phyloP scores from a whole-genome alignment of 2,329 filamentous ascomycete species.

The Monosporascus sp. region DNA sequence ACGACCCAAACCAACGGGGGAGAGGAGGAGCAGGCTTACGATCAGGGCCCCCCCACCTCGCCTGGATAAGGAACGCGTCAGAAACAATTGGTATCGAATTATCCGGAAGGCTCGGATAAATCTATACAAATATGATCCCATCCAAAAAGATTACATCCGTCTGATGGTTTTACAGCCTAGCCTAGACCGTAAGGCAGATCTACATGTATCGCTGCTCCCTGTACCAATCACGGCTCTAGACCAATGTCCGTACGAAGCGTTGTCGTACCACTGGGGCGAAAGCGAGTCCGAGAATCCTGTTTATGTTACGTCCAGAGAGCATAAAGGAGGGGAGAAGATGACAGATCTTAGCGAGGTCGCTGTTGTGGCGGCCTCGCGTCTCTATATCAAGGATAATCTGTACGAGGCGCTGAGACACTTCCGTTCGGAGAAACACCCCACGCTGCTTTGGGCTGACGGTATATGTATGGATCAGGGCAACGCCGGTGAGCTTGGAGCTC shows the following conservation, averaged over 20 bases:
- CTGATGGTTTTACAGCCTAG: slow-evolving; percentile 1
- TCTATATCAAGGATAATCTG: neutral
- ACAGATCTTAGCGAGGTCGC: neutral
- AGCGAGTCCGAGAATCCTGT: neutral
- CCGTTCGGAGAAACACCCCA: neutral
- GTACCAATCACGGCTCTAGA: neutral
- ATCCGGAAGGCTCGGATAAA: neutral
- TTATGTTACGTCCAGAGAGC: neutral
- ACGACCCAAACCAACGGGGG: too few species aligned
- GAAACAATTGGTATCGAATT: too few species aligned
- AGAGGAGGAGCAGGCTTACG: too few species aligned
- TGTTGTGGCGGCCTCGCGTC: neutral
- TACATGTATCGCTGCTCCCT: neutral
- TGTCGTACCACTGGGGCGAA: slow-evolving; percentile 3
- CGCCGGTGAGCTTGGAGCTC: neutral
- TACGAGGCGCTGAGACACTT: neutral
- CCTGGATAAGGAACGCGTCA: neutral
- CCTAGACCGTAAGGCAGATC: neutral
- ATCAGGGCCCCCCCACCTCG: neutral
- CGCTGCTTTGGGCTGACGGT: neutral
- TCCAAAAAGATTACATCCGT: neutral
- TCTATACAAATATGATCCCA: neutral
- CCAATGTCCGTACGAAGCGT: neutral
- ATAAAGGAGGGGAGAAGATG: neutral
- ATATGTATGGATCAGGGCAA: neutral